A percentile compares a stretch with the other conserved stretches of the same genome.
Evolutionary conservation across 495 filamentous ascomycete genomes (phyloP).

Genomic region (Hypoxylon crocopeplum): DNA sequence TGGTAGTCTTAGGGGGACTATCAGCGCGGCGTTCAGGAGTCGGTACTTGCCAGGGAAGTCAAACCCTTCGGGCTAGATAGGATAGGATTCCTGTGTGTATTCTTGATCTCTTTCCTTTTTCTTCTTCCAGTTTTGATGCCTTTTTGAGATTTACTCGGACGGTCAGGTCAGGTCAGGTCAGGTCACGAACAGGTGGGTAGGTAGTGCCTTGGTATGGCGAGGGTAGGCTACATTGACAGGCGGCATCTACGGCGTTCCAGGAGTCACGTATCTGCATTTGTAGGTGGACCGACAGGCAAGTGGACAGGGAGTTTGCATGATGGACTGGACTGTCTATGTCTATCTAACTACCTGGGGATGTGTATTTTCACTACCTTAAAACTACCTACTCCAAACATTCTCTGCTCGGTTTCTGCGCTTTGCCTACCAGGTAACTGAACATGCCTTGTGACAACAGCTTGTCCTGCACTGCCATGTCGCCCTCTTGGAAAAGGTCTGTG

Average conservation of each 20-base stretch:
- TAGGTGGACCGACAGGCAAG: too few relatives aligned
- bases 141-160: not conserved
- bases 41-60: constrained; percentile 47
- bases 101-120: not conserved
- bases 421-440: too few relatives aligned
- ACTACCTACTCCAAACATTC: too few relatives aligned
- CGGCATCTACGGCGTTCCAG: constrained; percentile 9
- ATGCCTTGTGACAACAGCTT: too few relatives aligned
- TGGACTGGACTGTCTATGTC: too few relatives aligned
- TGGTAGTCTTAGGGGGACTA: constrained; percentile 80
- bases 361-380: too few relatives aligned
- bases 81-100: not conserved
- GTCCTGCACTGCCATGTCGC: too few relatives aligned
- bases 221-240: not conserved
- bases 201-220: not conserved
- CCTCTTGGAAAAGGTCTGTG: too few relatives aligned
- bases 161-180: not conserved
- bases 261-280: not conserved
- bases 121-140: too few relatives aligned
- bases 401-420: too few relatives aligned
- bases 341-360: too few relatives aligned
- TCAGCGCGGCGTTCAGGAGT: constrained; percentile 63
- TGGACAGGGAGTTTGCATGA: too few relatives aligned
- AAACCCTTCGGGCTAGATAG: constrained; percentile 18
- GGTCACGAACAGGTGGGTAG: not conserved